Conservation (phyloP, 2,329 filamentous ascomycete species). For the Fusarium redolens region DNA sequence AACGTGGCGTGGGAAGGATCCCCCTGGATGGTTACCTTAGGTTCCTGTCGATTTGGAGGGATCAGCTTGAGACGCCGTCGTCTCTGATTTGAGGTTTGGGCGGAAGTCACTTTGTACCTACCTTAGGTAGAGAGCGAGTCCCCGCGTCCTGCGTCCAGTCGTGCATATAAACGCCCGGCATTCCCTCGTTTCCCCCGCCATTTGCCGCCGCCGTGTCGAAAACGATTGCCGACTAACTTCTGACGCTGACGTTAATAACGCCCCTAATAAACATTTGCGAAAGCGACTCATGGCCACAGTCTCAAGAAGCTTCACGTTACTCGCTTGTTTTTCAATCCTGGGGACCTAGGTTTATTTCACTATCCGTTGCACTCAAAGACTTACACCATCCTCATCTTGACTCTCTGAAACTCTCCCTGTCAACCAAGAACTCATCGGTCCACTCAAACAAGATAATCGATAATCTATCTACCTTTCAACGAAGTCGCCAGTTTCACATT, state of each 20-base stretch:
- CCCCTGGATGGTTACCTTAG: constrained; percentile 2
- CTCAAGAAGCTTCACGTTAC: not conserved
- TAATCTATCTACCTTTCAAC: not conserved
- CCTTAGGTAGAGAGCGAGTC: not conserved
- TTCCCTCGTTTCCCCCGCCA: constrained; percentile 51
- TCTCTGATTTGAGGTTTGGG: constrained; percentile 35
- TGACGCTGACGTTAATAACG: constrained; percentile 10
- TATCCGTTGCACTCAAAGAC: not conserved
- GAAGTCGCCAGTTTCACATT: not conserved
- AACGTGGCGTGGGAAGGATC: not conserved
- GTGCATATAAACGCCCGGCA: constrained; percentile 62
- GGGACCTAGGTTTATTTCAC: not conserved
- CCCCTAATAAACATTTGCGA: constrained; percentile 17
- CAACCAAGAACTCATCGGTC: not conserved
- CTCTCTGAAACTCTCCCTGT: not conserved
- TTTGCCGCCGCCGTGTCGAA: constrained; percentile 38
- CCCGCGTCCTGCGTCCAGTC: constrained; percentile 36
- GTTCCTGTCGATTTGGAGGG: constrained; percentile 14
- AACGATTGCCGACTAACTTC: constrained; percentile 37
- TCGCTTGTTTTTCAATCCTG: not conserved
- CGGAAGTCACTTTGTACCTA: constrained; percentile 11
- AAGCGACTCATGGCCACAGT: constrained; percentile 13
- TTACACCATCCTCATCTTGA: constrained; percentile 2
- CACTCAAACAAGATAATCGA: not conserved
- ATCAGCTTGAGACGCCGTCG: constrained; percentile 33